Base-by-base conservation (phyloP, 1,284 basidiomycete species). In the Apiotrichum montevideense region DNA sequence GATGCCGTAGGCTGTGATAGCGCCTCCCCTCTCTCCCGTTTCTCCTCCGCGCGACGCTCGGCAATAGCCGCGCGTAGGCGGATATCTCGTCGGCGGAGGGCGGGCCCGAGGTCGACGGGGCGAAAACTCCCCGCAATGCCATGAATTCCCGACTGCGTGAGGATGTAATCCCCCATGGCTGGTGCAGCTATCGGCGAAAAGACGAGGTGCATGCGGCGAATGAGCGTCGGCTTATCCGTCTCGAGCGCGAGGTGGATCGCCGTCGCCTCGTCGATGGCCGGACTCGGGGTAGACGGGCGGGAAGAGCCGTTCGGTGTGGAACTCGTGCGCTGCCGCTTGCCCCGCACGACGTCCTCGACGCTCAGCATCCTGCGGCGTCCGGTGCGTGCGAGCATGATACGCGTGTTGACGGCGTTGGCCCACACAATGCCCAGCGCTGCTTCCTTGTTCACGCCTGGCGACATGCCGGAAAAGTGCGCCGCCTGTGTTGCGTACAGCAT, bases 341-440 rank as follows among this genome's bases (percentile, higher is more conserved):
- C 35, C 14, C 10, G 29, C n/a, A 33, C 48, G 9, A 71, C 35
- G 44, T 69, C 67, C n/a, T 58, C 45, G 32, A 59, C 59, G 48
- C 81, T 77, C 7, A 87, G 64, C 61, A 84, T 79, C 41, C 83
- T 80, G 57, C 86, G 79, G 56, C 89, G 79, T 5, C 83, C 82
- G 0, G 91, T 93, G 14, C 89, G 82, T 47, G 82, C 83, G 48
- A 95, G 80, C 81, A 95, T 86, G 55, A 96, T 81, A 10, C 93
- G 82, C 3, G 81, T 81, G 62, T 93, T 93, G 58, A 96, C 80
- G 61, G 88, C 86, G 71, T 94, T 94, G 8, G 90, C 87, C 93
- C 93, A 97, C 2, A 85, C 85, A 50, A 94, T 83, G 0, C 93
- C 93, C 2, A 97, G 76, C 41, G 83, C 83, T 0, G 88, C 90